Conservation (phyloP, 192 early-diverging fungal species). For the Cladochytrium replicatum region DNA sequence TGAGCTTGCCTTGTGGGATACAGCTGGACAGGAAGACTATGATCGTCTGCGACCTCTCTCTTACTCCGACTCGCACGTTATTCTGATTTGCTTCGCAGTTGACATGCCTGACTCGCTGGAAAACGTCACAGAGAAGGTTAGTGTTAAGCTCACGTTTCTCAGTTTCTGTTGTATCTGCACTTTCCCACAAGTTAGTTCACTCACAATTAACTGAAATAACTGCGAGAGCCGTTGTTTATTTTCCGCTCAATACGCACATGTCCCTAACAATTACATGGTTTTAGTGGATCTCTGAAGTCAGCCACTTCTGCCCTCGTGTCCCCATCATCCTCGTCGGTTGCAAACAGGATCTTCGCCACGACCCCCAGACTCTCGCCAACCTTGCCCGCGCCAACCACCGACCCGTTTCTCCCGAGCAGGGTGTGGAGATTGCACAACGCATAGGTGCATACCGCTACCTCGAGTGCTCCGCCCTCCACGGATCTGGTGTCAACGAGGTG, state of each 20-base stretch:
- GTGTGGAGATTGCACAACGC: no score
- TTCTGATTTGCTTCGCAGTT: slow-evolving; percentile 88
- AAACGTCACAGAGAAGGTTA: slow-evolving; percentile 66
- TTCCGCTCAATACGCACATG: slow-evolving; percentile 1
- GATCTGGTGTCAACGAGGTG: slow-evolving; percentile 71
- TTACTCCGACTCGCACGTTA: slow-evolving; percentile 86
- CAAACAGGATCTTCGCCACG: slow-evolving; percentile 84
- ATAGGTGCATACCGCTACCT: slow-evolving; percentile 65
- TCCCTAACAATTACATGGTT: slow-evolving; percentile 1
- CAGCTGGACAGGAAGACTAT: slow-evolving; percentile 94
- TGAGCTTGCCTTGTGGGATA: slow-evolving; percentile 93
- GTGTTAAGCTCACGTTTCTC: not conserved
- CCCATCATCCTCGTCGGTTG: slow-evolving; percentile 80
- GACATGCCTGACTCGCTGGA: slow-evolving; percentile 67
- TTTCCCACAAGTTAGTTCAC: not conserved
- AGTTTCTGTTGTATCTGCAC: not conserved
- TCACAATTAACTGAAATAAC: no score
- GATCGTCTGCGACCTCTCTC: slow-evolving; percentile 86
- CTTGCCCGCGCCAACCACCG: slow-evolving; percentile 61
- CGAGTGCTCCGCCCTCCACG: slow-evolving; percentile 81
- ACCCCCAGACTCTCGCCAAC: slow-evolving; percentile 64
- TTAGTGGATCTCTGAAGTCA: slow-evolving; percentile 83
- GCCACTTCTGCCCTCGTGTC: slow-evolving; percentile 73
- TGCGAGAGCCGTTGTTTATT: not conserved
- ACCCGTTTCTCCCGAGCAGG: slow-evolving; percentile 66